Conservation (phyloP, 768 basidiomycete species). For the Mrakia frigida region DNA sequence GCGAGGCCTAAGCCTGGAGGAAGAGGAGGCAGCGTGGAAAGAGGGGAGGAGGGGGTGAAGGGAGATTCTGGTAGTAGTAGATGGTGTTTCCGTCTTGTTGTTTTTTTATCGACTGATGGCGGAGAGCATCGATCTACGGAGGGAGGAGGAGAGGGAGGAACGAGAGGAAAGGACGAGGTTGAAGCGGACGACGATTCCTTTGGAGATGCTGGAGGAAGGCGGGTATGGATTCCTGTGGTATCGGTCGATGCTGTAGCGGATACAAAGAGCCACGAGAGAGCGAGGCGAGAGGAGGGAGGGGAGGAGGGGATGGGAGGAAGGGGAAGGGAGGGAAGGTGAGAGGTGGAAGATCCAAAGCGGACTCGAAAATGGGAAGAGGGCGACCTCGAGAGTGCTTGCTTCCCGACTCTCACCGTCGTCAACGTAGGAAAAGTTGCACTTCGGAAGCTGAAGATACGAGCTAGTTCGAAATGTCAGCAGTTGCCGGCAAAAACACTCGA, state of each 20-base stretch:
- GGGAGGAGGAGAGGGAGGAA: not conserved
- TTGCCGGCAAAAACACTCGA: no score
- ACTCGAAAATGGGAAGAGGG: not conserved
- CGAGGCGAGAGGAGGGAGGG: not conserved
- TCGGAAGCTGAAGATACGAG: no score
- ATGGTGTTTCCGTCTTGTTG: not conserved
- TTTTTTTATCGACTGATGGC: not conserved
- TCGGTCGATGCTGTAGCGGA: not conserved
- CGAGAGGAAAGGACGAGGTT: not conserved
- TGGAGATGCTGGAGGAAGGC: not conserved
- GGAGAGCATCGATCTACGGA: slow-evolving; percentile 7
- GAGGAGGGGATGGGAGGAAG: not conserved
- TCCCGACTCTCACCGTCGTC: no score
- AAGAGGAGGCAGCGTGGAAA: slow-evolving; percentile 22
- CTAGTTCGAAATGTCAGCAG: no score
- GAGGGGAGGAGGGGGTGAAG: slow-evolving; percentile 10
- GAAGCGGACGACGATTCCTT: not conserved
- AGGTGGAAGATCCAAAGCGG: not conserved
- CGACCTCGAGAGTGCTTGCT: no score
- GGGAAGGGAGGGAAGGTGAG: slow-evolving; percentile 8
- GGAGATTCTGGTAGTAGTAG: not conserved
- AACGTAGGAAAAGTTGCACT: no score
- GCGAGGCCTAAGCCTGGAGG: slow-evolving; percentile 32
- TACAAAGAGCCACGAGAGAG: slow-evolving; percentile 2
- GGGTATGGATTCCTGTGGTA: no score